phyloP scores from a whole-genome alignment of 2,329 filamentous ascomycete species.

The Fusarium sp. region DNA sequence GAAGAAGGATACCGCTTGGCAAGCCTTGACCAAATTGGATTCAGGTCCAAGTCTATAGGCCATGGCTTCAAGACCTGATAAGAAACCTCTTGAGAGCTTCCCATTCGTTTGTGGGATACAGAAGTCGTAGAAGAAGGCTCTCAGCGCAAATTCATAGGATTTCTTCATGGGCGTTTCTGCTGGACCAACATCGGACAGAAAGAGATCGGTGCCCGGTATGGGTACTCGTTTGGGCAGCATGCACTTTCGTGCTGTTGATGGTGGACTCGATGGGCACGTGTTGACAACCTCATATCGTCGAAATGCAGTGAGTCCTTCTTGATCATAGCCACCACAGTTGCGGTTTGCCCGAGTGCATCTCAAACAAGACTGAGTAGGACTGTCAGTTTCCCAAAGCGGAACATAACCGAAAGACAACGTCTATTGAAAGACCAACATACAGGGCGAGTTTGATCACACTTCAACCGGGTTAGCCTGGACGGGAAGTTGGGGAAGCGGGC shows the following conservation, averaged over 20 bases:
- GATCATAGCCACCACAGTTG: neutral
- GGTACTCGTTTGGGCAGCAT: neutral
- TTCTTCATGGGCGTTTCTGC: neutral
- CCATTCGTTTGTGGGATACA: neutral
- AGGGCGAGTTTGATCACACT: neutral
- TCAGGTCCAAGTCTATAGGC: neutral
- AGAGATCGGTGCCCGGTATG: neutral
- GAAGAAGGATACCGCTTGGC: neutral
- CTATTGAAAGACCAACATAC: neutral
- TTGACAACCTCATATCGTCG: neutral
- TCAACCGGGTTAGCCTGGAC: neutral
- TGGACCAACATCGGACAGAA: neutral
- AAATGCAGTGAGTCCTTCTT: neutral
- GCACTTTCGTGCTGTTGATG: neutral
- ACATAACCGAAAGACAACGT: too few relatives aligned
- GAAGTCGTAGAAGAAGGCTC: neutral
- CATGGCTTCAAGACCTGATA: neutral
- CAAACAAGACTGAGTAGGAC: neutral
- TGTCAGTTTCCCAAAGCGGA: neutral
- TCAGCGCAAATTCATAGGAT: neutral
- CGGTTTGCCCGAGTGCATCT: neutral
- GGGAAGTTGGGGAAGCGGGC: neutral
- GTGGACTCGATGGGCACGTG: neutral
- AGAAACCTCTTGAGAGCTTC: neutral
- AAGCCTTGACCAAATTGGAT: neutral